phyloP scores from a whole-genome alignment of 768 basidiomycete genomes.

The Amanita subjunquillea region DNA sequence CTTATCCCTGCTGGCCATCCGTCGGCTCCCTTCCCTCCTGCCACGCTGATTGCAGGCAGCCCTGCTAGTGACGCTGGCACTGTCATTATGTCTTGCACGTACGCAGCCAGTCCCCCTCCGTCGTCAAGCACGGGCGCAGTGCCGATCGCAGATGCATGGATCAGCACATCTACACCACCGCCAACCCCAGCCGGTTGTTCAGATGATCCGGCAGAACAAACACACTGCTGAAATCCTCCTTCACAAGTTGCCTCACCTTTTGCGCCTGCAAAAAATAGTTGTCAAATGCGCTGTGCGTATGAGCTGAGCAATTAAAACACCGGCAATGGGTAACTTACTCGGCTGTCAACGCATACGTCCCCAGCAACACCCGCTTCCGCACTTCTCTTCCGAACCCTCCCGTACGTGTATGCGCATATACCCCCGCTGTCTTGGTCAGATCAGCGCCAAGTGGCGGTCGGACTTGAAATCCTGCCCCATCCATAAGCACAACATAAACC shows the following conservation, averaged over 20 bases:
- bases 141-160: constrained; percentile 85
- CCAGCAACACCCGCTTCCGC: constrained; percentile 76
- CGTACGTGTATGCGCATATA: constrained; percentile 61
- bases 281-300: constrained; percentile 70
- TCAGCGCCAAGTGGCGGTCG: constrained; percentile 30
- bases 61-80: constrained; percentile 90
- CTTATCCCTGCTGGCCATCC: constrained; percentile 28
- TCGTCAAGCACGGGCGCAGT: constrained; percentile 56
- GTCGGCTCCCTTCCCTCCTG: constrained; percentile 23
- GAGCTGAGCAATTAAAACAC: not conserved
- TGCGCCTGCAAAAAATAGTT: constrained; percentile 96
- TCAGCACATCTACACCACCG: constrained; percentile 60
- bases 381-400: constrained; percentile 78
- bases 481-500: not conserved
- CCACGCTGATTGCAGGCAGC: constrained; percentile 72
- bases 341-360: constrained; percentile 85
- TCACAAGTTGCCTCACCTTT: constrained; percentile 61
- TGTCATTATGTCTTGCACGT: constrained; percentile 87
- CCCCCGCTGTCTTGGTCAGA: constrained; percentile 35
- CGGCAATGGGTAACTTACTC: constrained; percentile 45
- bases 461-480: constrained; percentile 37
- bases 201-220: constrained; percentile 53
- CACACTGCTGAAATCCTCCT: constrained; percentile 60
- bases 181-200: not conserved
- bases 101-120: constrained; percentile 35